phyloP scores from a whole-genome alignment of 1,139 yeast species.

The Pichia terricola region DNA sequence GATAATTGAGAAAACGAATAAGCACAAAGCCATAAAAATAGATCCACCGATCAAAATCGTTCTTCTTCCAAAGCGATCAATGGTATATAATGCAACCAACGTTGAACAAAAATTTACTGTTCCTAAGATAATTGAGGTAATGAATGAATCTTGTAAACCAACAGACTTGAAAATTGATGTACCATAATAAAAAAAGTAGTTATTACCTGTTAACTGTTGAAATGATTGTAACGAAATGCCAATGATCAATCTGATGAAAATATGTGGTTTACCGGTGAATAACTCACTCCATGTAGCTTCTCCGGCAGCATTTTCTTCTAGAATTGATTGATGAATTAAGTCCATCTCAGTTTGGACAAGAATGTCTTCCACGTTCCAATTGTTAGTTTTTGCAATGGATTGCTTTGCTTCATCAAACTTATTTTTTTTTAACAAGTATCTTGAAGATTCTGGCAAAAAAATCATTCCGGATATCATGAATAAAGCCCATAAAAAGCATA shows the following conservation, averaged over 20 bases:
- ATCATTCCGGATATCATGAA: constrained; percentile 43
- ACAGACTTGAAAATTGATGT: constrained; percentile 68
- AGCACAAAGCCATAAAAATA: constrained; percentile 52
- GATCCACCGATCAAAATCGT: constrained; percentile 52
- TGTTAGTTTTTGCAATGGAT: constrained; percentile 57
- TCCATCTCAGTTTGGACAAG: constrained; percentile 49
- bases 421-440: constrained; percentile 49
- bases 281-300: constrained; percentile 58
- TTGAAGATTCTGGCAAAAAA: constrained; percentile 71
- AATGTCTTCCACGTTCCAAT: constrained; percentile 48
- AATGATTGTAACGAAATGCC: constrained; percentile 60
- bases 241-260: constrained; percentile 50
- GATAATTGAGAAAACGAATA: constrained; percentile 55
- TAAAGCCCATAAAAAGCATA: constrained; percentile 40
- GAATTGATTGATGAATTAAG: constrained; percentile 51
- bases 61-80: constrained; percentile 66
- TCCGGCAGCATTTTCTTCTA: constrained; percentile 53
- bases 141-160: constrained; percentile 62
- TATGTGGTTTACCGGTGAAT: constrained; percentile 54
- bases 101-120: constrained; percentile 72
- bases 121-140: constrained; percentile 70
- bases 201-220: constrained; percentile 74
- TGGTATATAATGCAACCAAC: constrained; percentile 52
- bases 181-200: constrained; percentile 76
- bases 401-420: constrained; percentile 45